Base-by-base conservation (phyloP, 768 basidiomycete species). In the Calocera cornea region DNA sequence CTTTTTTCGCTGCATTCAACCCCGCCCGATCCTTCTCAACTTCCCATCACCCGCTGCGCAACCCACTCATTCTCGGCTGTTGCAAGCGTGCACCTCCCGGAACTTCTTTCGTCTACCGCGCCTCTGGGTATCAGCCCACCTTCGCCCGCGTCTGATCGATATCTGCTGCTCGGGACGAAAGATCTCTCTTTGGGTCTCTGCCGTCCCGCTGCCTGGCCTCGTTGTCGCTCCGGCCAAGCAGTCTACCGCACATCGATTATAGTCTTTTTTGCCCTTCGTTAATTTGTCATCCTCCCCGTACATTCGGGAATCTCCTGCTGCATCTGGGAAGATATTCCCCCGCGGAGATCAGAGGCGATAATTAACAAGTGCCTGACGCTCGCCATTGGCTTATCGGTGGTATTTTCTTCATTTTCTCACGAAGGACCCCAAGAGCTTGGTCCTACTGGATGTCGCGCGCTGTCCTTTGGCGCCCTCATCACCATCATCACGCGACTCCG, bases 361-460 rank as follows among this genome's bases (percentile, higher is more conserved):
- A 60, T 60, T 60, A 60, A 60, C 54, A 60, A 60, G 54, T 60
- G 54, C 54, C 54, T 60, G 54, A 19, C 31, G 27, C 54, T 2
- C 44, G 7, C 44, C 27, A 60, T 60, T 33, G 54, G 54, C 54
- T 60, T 60, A 60, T 60, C 54, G 14, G 54, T 60, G 54, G 54
- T 60, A 60, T 60, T 60, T 60, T 60, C 54, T 60, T 60, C 54
- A 60, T 60, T 60, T 47, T 60, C 54, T 33, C 54, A 60, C 54
- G 54, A 27, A 60, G 54, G 54, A 60, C 54, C 54, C 54, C 54
- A 22, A 27, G 54, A 60, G 54, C 31, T 33, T 60, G 54, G 54
- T 60, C 54, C 54, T 33, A 27, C 54, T 33, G 54, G 14, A 33
- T 60, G 54, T 60, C 31, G 54, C 27, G 24, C 54, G 24, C 27